Conservation (phyloP, 208 protist genomes). For the Crithidia sp. region DNA sequence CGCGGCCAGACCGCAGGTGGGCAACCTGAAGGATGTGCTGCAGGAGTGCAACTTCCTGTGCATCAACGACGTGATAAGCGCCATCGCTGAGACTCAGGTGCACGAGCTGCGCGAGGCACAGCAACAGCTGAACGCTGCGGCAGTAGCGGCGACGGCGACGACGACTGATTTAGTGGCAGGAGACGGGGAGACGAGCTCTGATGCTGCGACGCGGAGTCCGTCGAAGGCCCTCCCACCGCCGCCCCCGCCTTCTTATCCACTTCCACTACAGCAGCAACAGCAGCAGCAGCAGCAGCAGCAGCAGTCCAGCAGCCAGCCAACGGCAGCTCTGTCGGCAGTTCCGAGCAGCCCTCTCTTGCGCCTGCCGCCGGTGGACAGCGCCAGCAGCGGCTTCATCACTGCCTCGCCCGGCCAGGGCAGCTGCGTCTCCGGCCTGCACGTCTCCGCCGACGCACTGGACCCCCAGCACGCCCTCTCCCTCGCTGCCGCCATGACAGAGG, state of each 20-base stretch:
- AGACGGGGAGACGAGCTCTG: neutral
- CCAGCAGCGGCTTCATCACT: constrained; percentile 8
- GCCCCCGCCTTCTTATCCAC: too few relatives aligned
- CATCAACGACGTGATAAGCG: constrained; percentile 46
- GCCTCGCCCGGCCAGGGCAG: neutral
- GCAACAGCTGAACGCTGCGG: constrained; percentile 18
- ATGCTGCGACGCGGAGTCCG: neutral
- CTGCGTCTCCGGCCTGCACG: neutral
- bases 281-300: neutral
- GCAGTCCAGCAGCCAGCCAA: neutral
- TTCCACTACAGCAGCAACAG: neutral
- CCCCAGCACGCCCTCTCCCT: constrained; percentile 34
- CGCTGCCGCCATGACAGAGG: constrained; percentile 54
- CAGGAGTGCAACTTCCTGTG: constrained; percentile 50
- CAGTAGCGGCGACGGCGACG: neutral
- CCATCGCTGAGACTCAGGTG: constrained; percentile 34
- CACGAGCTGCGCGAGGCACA: constrained; percentile 40
- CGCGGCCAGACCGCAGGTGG: constrained; percentile 23
- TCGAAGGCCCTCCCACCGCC: neutral
- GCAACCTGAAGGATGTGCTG: constrained; percentile 42
- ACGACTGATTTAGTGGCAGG: neutral
- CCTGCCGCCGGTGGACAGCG: neutral
- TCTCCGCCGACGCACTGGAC: constrained; percentile 14
- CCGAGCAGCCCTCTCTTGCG: neutral
- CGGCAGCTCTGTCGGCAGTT: neutral